These are phyloP conservation scores for Calocybe cyanea DNA, from an alignment of 768 basidiomycete species.

Conservation along the genomic window DNA sequence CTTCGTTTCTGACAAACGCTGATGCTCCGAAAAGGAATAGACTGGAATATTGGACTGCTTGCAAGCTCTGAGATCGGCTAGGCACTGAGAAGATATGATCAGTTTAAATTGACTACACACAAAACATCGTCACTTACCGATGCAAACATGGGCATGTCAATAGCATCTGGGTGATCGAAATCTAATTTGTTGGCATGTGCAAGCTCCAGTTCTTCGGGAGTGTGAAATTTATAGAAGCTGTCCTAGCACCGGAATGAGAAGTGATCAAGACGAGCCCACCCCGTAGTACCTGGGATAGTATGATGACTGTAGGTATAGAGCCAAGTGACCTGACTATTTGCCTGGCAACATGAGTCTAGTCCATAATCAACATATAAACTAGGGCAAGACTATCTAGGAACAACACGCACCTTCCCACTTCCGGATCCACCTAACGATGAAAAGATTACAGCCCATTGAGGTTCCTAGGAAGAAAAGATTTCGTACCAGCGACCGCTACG, in stretches of 20 bases:
- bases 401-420: constrained; percentile 68
- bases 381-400: constrained; percentile 2
- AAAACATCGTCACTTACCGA: constrained; percentile 54
- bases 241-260: constrained; percentile 50
- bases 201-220: constrained; percentile 72
- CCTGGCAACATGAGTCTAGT: constrained; percentile 79
- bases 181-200: constrained; percentile 81
- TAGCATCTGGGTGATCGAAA: constrained; percentile 90
- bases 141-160: constrained; percentile 87
- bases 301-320: constrained; percentile 85
- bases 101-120: constrained; percentile 1
- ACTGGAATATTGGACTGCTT: constrained; percentile 86
- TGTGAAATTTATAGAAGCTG: constrained; percentile 87
- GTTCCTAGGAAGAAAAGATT: background rate
- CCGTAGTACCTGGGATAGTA: constrained; percentile 74
- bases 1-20: constrained; percentile 71
- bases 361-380: background rate
- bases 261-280: background rate
- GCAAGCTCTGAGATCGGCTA: constrained; percentile 81
- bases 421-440: constrained; percentile 66
- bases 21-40: constrained; percentile 92
- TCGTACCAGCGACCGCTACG: constrained; percentile 76
- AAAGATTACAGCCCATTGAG: background rate
- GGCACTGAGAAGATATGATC: constrained; percentile 48
- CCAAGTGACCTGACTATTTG: constrained; percentile 78